phyloP scores from a whole-genome alignment of 495 filamentous ascomycete species.

The Poronia punctata region DNA sequence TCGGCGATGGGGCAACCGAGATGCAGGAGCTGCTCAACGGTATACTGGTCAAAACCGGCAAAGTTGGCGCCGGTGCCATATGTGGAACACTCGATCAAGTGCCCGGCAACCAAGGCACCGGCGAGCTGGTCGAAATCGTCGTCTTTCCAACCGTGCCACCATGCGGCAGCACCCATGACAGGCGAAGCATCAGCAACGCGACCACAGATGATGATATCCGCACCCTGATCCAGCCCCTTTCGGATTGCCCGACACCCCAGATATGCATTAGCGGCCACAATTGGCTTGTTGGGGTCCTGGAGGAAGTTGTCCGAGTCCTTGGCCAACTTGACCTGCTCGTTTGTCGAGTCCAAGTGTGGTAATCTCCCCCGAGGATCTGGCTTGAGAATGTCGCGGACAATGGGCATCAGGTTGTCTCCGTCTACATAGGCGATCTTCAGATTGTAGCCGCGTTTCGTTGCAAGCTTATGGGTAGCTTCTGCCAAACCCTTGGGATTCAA shows the following conservation, averaged over 20 bases:
- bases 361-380: conserved; percentile 1
- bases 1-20: conserved; percentile 54
- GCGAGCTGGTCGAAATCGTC: conserved; percentile 42
- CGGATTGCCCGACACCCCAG: conserved; percentile 47
- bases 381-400: conserved; percentile 8
- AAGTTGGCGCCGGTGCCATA: conserved; percentile 53
- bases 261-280: conserved; percentile 33
- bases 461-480: conserved; percentile 28
- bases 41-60: conserved; percentile 45
- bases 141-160: conserved; percentile 39
- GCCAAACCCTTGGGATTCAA: conserved; percentile 38
- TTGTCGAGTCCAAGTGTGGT: conserved; percentile 6
- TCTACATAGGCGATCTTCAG: conserved; percentile 41
- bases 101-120: conserved; percentile 44
- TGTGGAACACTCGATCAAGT: conserved; percentile 49
- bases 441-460: conserved; percentile 25
- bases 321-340: conserved; percentile 3
- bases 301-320: conserved; percentile 24
- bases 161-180: conserved; percentile 45
- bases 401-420: conserved; percentile 28
- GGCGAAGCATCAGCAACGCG: conserved; percentile 50
- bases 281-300: conserved; percentile 17
- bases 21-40: conserved; percentile 33
- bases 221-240: conserved; percentile 41
- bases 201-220: conserved; percentile 53